Evolutionary conservation across 2,329 filamentous ascomycete genomes (phyloP).

Genomic region (Lecanicillium sp.): DNA sequence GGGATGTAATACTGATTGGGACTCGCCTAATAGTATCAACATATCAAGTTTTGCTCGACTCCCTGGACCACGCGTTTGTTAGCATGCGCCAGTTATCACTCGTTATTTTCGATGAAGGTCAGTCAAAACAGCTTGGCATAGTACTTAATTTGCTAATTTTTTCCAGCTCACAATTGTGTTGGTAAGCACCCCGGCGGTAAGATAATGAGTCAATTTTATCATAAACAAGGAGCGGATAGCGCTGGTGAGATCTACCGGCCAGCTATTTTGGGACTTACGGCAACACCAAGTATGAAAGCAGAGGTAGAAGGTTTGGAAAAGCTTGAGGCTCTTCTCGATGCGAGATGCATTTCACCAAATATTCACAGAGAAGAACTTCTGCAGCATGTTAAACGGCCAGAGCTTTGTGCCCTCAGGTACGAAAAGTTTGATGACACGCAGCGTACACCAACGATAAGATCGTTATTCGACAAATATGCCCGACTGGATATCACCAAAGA

Average conservation of each 20-base stretch:
- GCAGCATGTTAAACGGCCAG: slow-evolving; percentile 59
- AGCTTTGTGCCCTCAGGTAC: slow-evolving; percentile 33
- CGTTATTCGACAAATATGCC: slow-evolving; percentile 32
- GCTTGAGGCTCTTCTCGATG: slow-evolving; percentile 63
- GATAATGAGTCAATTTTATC: slow-evolving; percentile 69
- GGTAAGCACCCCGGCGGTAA: slow-evolving; percentile 54
- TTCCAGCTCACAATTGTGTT: slow-evolving; percentile 66
- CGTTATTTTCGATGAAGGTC: slow-evolving; percentile 78
- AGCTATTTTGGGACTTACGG: slow-evolving; percentile 68
- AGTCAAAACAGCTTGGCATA: slow-evolving; percentile 9
- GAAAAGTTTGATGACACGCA: background rate
- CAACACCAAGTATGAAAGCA: slow-evolving; percentile 63
- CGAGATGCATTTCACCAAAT: slow-evolving; percentile 60
- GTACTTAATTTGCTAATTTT: background rate
- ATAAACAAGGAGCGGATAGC: slow-evolving; percentile 23
- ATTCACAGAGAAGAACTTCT: slow-evolving; percentile 61
- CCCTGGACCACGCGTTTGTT: slow-evolving; percentile 67
- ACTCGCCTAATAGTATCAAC: slow-evolving; percentile 71
- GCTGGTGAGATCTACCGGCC: slow-evolving; percentile 37
- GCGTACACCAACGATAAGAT: slow-evolving; percentile 26
- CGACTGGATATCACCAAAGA: slow-evolving; percentile 51
- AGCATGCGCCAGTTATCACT: slow-evolving; percentile 54
- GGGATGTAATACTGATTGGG: slow-evolving; percentile 57
- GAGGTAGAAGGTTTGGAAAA: slow-evolving; percentile 44
- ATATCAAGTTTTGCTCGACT: slow-evolving; percentile 65